Evolutionary conservation across 2,329 filamentous ascomycete species (phyloP), one percentile per base, ranked within the genome.

Genomic region (Fonsecaea nubica): DNA sequence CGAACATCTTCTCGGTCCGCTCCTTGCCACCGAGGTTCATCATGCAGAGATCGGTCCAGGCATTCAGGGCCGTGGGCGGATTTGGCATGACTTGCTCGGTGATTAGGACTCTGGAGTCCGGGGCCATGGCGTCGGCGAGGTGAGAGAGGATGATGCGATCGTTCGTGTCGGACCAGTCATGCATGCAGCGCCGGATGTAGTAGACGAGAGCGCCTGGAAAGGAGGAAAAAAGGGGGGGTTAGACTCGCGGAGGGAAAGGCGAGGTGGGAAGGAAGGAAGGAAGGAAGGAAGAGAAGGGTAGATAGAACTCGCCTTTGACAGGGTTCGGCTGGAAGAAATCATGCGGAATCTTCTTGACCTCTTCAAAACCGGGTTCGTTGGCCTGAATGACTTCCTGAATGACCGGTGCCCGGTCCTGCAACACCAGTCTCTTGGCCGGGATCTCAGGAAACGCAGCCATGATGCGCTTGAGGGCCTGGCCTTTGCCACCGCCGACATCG

Each of bases 21-120:
- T 75, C 74, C 18, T 67, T 62, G 4, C 74, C 74, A 10, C 65
- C 72, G 9, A 75, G 61, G 7, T 68, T 69, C 72, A 76, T 73
- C 69, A 76, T 67, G 0, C 65, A 68, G 36, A 69, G 64, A 59
- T 76, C 74, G 58, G 71, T 68, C 65, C 57, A n/a, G 63, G 56
- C 63, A 74, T 59, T 68, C 69, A 7, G 67, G 57, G 13, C 50
- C 45, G 21, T 55, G 62, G 7, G 71, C 40, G 40, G 40, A 42
- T 42, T 71, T 0, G 75, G 73, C 18, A 76, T 63, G 56, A 76
- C 71, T 40, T 67, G 69, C 40, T 76, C 75, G 3, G 68, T 69
- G 33, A 76, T 74, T 33, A 76, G 53, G 36, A 75, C 62, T 18
- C 71, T 69, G n/a, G 72, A 74, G 35, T 67, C 68, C 8, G 71